phyloP scores from a whole-genome alignment of 2,329 filamentous ascomycete species.

The Cordyceps pruinosa region DNA sequence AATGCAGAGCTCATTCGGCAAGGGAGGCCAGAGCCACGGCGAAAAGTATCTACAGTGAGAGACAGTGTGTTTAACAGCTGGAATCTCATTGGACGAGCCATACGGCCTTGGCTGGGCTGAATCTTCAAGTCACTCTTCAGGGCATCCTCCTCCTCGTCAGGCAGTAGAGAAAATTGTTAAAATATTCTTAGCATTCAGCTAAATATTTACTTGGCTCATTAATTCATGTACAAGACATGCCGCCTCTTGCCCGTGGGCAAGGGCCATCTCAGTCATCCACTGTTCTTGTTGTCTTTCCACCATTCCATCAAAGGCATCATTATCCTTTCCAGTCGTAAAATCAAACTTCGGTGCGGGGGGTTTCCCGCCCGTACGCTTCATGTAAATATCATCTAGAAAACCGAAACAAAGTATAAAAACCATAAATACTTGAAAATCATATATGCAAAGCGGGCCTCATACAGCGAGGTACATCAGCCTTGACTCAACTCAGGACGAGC shows the following conservation, averaged over 20 bases:
- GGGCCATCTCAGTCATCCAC: conserved; percentile 1
- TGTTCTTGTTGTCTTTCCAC: background rate
- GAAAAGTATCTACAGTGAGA: too few relatives aligned
- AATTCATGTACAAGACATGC: conserved; percentile 9
- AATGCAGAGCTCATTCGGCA: too few relatives aligned
- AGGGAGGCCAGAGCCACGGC: too few relatives aligned
- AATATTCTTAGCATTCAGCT: conserved; percentile 9
- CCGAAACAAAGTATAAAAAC: background rate
- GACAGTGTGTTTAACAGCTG: too few relatives aligned
- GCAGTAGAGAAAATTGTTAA: background rate
- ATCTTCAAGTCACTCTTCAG: too few relatives aligned
- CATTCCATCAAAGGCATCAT: background rate
- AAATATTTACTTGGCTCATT: conserved; percentile 10
- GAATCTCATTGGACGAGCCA: too few relatives aligned
- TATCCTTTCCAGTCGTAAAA: conserved; percentile 9
- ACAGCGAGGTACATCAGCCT: background rate
- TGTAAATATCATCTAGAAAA: conserved; percentile 5
- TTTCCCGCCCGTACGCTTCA: background rate
- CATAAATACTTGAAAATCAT: conserved; percentile 1
- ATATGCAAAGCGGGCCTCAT: conserved; percentile 1
- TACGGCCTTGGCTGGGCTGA: too few relatives aligned
- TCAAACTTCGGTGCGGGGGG: background rate
- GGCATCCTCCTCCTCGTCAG: background rate
- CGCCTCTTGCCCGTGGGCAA: background rate
- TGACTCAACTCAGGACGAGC: background rate